Percentiles rank a stretch among this genome's conserved stretches.
These are phyloP conservation scores for Dryadomyces quercivorus DNA, from an alignment of 2,329 filamentous ascomycete genomes.

Conservation along the genomic window DNA sequence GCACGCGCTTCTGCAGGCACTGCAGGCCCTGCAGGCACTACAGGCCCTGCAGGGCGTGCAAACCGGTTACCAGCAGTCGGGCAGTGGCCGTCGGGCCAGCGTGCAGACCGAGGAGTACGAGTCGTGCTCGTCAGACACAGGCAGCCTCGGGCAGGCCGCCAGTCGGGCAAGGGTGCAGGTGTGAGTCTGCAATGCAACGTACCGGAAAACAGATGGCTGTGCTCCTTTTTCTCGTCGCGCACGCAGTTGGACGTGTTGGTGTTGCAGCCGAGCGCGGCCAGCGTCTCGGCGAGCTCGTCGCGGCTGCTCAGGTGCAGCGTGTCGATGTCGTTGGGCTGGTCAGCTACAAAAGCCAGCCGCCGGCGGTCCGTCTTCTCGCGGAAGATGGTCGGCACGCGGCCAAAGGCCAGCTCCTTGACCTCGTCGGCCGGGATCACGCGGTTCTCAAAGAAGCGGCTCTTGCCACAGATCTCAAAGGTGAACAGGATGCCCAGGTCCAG, in stretches of 20 bases:
- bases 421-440: conserved; percentile 40
- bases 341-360: conserved; percentile 24
- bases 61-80: too few relatives aligned
- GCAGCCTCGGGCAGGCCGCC: too few relatives aligned
- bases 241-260: conserved; percentile 36
- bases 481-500: conserved; percentile 42
- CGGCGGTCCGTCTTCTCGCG: conserved; percentile 24
- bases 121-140: too few relatives aligned
- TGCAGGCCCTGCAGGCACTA: too few relatives aligned
- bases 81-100: too few relatives aligned
- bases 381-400: conserved; percentile 43
- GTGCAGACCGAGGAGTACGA: too few relatives aligned
- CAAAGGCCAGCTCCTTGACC: conserved; percentile 43
- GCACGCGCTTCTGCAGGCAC: too few relatives aligned
- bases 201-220: conserved; percentile 39
- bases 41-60: too few relatives aligned
- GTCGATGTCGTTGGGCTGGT: conserved; percentile 28
- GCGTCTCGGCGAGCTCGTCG: conserved; percentile 38
- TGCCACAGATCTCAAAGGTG: conserved; percentile 37
- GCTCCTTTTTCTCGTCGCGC: conserved; percentile 23
- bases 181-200: conserved; percentile 10
- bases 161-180: too few relatives aligned
- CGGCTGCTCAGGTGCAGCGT: conserved; percentile 35
- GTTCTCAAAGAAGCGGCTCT: conserved; percentile 33
- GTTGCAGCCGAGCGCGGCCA: conserved; percentile 41